Evolutionary conservation across 2,329 filamentous ascomycete genomes (phyloP).

Genomic region (Elsinoe australis): DNA sequence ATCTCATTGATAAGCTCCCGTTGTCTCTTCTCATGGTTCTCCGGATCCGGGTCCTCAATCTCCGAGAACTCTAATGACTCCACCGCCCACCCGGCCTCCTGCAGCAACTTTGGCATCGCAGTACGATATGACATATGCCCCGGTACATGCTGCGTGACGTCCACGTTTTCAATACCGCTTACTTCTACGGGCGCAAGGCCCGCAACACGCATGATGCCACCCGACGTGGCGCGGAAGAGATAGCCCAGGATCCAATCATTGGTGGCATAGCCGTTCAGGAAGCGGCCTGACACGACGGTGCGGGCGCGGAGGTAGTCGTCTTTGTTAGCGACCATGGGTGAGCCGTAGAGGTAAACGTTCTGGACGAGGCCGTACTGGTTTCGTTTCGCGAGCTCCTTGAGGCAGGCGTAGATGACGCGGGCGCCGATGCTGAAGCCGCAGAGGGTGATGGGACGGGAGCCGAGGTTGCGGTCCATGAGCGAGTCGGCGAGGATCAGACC

Average conservation of each 20-base stretch:
- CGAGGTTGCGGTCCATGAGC: constrained; percentile 81
- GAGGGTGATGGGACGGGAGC: constrained; percentile 82
- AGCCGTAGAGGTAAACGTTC: constrained; percentile 92
- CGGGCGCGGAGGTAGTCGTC: constrained; percentile 79
- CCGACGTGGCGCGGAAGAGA: constrained; percentile 86
- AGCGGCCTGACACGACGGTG: constrained; percentile 82
- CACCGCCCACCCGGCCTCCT: constrained; percentile 83
- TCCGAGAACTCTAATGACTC: constrained; percentile 91
- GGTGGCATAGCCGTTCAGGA: constrained; percentile 86
- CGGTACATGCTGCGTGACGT: constrained; percentile 74
- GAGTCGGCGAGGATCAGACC: constrained; percentile 93
- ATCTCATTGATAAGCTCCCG: constrained; percentile 94
- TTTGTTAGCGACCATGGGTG: constrained; percentile 80
- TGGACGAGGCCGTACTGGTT: constrained; percentile 83
- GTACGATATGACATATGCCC: constrained; percentile 94
- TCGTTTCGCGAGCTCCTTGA: constrained; percentile 76
- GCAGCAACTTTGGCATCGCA: constrained; percentile 80
- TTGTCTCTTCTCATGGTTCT: constrained; percentile 80
- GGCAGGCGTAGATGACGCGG: constrained; percentile 83
- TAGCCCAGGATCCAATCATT: constrained; percentile 97
- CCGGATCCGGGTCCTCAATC: constrained; percentile 94
- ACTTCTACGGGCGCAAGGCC: constrained; percentile 74
- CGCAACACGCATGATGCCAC: constrained; percentile 81
- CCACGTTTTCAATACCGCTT: constrained; percentile 76
- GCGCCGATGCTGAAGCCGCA: constrained; percentile 92